These are phyloP conservation scores for Theileria orientalis DNA, from an alignment of 169 alveolate genomes.

Conservation along the genomic window DNA sequence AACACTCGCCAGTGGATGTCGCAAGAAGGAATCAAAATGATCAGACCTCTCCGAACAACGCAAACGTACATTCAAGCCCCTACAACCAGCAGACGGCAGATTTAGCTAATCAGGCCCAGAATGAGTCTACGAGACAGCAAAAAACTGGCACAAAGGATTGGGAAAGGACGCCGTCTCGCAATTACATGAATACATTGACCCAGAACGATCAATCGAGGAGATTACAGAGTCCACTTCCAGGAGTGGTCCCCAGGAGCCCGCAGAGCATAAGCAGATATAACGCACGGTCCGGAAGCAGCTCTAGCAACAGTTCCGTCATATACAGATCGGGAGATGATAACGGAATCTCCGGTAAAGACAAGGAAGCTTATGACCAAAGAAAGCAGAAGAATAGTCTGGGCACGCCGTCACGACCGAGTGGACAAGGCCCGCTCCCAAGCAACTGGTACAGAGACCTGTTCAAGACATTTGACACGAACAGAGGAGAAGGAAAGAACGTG, in stretches of 20 bases:
- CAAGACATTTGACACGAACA: slow-evolving; percentile 7
- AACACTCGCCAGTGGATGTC: not conserved
- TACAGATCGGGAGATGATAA: not conserved
- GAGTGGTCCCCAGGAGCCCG: too few relatives aligned
- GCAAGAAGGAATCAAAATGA: not conserved
- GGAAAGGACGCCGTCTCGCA: too few relatives aligned
- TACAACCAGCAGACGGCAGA: too few relatives aligned
- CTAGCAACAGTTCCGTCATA: not conserved
- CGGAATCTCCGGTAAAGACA: not conserved
- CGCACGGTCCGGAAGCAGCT: not conserved
- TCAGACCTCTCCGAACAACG: too few relatives aligned
- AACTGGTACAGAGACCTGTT: not conserved
- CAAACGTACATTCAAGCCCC: too few relatives aligned
- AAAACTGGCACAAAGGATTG: not conserved
- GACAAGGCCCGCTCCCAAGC: not conserved
- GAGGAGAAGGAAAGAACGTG: slow-evolving; percentile 8
- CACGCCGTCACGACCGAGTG: too few relatives aligned
- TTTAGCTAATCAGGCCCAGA: too few relatives aligned
- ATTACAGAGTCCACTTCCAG: too few relatives aligned
- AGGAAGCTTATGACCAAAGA: not conserved
- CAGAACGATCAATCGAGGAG: too few relatives aligned
- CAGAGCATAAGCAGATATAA: not conserved
- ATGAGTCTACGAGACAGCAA: too few relatives aligned
- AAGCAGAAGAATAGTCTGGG: not conserved
- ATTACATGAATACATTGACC: not conserved